Evolutionary conservation across 1,139 yeast genomes (phyloP).

Genomic region (Saccharomyces pastorianus): DNA sequence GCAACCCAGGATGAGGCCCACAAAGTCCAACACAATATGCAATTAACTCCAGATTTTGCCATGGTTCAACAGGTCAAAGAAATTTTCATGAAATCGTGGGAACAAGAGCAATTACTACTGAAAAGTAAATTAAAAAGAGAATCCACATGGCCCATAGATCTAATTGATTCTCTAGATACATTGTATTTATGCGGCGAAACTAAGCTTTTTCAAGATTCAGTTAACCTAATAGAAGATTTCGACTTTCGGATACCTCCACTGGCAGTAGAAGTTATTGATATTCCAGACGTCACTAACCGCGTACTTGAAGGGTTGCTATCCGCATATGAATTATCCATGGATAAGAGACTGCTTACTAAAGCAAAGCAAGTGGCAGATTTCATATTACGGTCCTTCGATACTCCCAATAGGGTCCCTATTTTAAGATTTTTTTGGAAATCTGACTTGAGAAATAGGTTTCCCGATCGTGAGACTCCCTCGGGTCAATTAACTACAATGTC

Average conservation of each 20-base stretch:
- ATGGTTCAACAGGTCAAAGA: conserved; percentile 22
- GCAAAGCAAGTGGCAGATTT: conserved; percentile 62
- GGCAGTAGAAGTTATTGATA: conserved; percentile 39
- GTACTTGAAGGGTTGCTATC: conserved; percentile 67
- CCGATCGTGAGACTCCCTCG: conserved; percentile 44
- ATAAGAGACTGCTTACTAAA: conserved; percentile 45
- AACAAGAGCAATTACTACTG: conserved; percentile 10
- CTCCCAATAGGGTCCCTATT: conserved; percentile 59
- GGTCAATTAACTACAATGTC: conserved; percentile 66
- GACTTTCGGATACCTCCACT: conserved; percentile 23
- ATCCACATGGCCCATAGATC: conserved; percentile 20
- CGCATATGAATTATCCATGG: conserved; percentile 57
- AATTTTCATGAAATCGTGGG: conserved; percentile 17
- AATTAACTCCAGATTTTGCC: conserved; percentile 11
- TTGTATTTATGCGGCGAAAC: conserved; percentile 52
- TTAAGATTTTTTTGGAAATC: conserved; percentile 51
- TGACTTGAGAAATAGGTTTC: conserved; percentile 39
- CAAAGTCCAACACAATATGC: conserved; percentile 24
- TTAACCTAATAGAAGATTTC: conserved; percentile 42
- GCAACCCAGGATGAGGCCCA: conserved; percentile 18
- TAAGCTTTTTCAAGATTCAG: conserved; percentile 47
- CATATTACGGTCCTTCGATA: conserved; percentile 59
- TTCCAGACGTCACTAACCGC: conserved; percentile 66
- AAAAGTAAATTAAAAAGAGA: conserved; percentile 5
- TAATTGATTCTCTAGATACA: conserved; percentile 67